phyloP scores from a whole-genome alignment of 306 rosid species.

The Acacia crassicarpa region DNA sequence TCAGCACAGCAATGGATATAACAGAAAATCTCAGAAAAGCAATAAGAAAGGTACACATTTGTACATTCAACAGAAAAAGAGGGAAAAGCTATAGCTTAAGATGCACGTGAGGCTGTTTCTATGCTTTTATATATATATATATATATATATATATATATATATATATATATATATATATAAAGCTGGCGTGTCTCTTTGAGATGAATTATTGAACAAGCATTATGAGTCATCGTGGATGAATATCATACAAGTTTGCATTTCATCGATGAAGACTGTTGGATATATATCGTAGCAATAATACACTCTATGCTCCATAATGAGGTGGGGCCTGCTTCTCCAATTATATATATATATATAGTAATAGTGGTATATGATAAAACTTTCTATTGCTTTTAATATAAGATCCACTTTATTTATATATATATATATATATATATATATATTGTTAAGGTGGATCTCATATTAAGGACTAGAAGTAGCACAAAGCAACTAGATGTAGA shows the following conservation, averaged over 20 bases:
- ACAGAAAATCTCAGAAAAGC: background rate
- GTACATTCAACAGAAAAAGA: background rate
- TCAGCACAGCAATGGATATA: background rate
- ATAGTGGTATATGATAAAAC: background rate
- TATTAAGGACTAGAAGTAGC: no score
- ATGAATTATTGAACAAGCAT: conserved; percentile 29
- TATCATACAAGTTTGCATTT: background rate
- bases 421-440: no score
- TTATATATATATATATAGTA: background rate
- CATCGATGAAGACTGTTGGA: background rate
- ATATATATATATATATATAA: background rate
- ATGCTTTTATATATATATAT: background rate
- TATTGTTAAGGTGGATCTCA: no score
- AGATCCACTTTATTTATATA: no score
- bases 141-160: background rate
- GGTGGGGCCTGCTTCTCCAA: conserved; percentile 6
- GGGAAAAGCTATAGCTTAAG: background rate
- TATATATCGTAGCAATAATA: conserved; percentile 12
- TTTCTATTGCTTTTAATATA: no score
- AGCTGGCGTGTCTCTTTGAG: background rate
- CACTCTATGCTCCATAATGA: background rate
- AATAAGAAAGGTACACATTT: background rate
- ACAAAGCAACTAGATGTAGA: no score
- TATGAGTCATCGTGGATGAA: background rate
- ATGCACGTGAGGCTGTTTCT: conserved; percentile 10